These are phyloP conservation scores for Allium fistulosum DNA, from an alignment of 106 monocot species.

Conservation along the genomic window DNA sequence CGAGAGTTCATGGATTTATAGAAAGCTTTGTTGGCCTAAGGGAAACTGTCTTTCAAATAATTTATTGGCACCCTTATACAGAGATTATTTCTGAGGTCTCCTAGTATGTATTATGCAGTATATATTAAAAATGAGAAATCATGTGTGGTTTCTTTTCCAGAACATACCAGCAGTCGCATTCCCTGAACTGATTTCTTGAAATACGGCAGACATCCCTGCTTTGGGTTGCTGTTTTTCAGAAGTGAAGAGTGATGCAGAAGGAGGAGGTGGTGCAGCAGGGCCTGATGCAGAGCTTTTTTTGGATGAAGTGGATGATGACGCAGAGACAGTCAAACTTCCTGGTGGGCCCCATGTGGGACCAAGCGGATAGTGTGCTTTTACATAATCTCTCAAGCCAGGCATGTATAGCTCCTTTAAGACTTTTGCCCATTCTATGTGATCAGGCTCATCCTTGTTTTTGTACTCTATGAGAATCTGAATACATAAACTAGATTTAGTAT, in stretches of 20 bases:
- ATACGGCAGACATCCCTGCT: conserved; percentile 77
- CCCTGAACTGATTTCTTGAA: conserved; percentile 74
- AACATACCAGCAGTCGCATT: conserved; percentile 62
- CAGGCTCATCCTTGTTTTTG: conserved; percentile 44
- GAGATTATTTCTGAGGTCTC: no score
- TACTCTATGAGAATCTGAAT: conserved; percentile 64
- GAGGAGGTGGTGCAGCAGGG: conserved; percentile 48
- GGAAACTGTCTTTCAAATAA: no score
- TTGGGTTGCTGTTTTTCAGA: conserved; percentile 44
- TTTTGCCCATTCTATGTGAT: conserved; percentile 79
- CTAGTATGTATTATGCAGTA: no score
- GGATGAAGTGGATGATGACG: conserved; percentile 18
- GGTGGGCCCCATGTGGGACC: conserved; percentile 41
- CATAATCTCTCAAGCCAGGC: conserved; percentile 57
- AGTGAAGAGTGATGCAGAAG: conserved; percentile 32
- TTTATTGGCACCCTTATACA: no score
- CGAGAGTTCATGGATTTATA: no score
- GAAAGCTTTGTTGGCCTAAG: no score
- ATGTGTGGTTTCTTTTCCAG: not conserved
- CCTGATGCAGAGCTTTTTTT: conserved; percentile 18
- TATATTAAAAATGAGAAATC: no score
- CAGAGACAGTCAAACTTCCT: conserved; percentile 11
- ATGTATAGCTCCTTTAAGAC: conserved; percentile 63
- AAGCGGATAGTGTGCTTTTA: conserved; percentile 53
- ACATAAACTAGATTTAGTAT: not conserved